phyloP scores from a whole-genome alignment of 306 rosid species.

The Begonia fuchsioides region DNA sequence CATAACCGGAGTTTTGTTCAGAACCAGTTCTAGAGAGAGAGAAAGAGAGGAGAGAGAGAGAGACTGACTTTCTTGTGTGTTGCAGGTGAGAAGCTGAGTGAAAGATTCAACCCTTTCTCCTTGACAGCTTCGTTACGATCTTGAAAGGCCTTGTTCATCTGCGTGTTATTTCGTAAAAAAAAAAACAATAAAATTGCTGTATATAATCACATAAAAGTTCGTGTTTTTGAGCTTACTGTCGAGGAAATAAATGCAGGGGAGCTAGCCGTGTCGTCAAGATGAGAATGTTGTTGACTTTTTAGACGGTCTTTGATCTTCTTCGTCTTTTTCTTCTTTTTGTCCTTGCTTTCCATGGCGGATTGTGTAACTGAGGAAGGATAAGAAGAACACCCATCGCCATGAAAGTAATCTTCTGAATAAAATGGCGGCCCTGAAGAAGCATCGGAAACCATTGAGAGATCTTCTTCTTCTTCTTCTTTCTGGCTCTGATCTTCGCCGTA shows the following conservation, averaged over 20 bases:
- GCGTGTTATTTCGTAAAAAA: no score
- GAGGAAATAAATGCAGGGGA: constrained; percentile 20
- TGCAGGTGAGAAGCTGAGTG: no score
- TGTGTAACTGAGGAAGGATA: constrained; percentile 18
- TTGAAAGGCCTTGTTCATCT: no score
- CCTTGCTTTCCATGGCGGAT: constrained; percentile 9
- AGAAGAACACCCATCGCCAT: constrained; percentile 18
- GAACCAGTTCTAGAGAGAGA: no score
- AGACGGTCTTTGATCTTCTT: constrained; percentile 28
- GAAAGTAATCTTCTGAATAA: constrained; percentile 22
- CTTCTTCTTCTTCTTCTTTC: constrained; percentile 25
- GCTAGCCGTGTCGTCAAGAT: constrained; percentile 91
- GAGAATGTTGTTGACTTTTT: constrained; percentile 26
- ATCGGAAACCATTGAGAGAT: constrained; percentile 56
- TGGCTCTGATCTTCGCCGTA: constrained; percentile 10
- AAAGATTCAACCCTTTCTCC: no score
- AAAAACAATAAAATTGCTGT: no score
- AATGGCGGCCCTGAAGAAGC: constrained; percentile 71
- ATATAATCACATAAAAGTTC: no score
- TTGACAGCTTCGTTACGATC: no score
- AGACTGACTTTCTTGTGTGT: no score
- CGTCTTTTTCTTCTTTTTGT: constrained; percentile 13
- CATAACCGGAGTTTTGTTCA: no score
- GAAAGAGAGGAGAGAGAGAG: no score
- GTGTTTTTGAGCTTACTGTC: no score